A percentile compares a stretch with the other conserved stretches of the same genome.
Evolutionary conservation across 2,329 filamentous ascomycete genomes (phyloP).

Genomic region (Chrysoporthe deuterocubensis): DNA sequence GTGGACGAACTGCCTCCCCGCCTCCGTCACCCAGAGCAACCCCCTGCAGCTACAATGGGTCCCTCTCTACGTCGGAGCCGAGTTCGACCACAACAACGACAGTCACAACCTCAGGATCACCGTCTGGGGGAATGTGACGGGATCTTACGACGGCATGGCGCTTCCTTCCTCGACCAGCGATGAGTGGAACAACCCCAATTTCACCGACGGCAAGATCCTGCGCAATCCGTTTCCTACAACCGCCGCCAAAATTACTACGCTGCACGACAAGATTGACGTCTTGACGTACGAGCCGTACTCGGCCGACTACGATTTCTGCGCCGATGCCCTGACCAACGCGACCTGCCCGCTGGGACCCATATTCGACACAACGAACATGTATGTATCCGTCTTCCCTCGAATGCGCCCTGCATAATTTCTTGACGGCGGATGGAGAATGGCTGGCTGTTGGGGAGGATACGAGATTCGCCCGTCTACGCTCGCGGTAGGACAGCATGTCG

Average conservation of each 20-base stretch:
- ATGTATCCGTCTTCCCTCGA: constrained; percentile 33
- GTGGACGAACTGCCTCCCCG: constrained; percentile 82
- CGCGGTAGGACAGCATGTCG: constrained; percentile 17
- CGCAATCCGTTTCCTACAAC: constrained; percentile 56
- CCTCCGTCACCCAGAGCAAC: constrained; percentile 58
- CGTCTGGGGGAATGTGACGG: constrained; percentile 90
- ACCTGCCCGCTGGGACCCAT: constrained; percentile 76
- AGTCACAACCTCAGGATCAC: constrained; percentile 74
- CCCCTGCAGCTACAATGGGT: constrained; percentile 76
- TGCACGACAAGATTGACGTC: constrained; percentile 73
- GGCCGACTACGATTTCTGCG: constrained; percentile 67
- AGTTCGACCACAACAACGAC: constrained; percentile 66
- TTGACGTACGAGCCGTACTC: constrained; percentile 75
- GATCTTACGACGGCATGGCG: constrained; percentile 59
- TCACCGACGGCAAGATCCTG: constrained; percentile 76
- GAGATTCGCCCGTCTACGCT: constrained; percentile 1
- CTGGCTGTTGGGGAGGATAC: neutral
- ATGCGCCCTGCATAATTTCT: neutral
- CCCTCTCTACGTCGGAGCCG: constrained; percentile 74
- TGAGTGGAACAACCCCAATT: constrained; percentile 64
- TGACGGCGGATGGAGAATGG: neutral
- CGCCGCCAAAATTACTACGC: constrained; percentile 67
- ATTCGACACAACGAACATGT: constrained; percentile 57
- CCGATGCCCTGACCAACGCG: constrained; percentile 59
- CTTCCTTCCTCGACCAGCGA: constrained; percentile 65